Percentiles rank a stretch among this genome's conserved stretches.
Conservation (phyloP, 345 rosid genomes). For the Theobroma cacao region DNA sequence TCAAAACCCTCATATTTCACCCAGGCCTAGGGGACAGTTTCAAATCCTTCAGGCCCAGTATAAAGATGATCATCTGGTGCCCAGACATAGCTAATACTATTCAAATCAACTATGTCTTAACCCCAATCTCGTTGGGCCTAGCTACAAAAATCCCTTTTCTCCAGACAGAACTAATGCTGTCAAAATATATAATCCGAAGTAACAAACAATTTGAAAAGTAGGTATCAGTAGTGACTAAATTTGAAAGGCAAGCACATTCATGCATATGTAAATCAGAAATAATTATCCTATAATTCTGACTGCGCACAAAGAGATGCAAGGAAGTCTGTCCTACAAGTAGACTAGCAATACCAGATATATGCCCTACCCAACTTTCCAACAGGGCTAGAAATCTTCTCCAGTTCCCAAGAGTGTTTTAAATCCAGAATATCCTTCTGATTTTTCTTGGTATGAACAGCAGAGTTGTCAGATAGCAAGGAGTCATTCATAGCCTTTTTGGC, state of each 20-base stretch:
- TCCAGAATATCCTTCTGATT: neutral
- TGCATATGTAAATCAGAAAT: neutral
- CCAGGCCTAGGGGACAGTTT: neutral
- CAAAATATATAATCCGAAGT: neutral
- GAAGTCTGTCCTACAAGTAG: slow-evolving; percentile 1
- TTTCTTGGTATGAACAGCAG: neutral
- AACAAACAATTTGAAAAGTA: neutral
- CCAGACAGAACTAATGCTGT: neutral
- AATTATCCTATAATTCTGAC: neutral
- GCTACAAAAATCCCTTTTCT: neutral
- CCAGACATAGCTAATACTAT: neutral
- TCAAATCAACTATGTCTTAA: neutral
- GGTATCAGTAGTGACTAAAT: neutral
- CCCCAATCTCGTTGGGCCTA: neutral
- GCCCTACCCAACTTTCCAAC: neutral
- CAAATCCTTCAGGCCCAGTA: neutral
- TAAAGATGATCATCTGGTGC: neutral
- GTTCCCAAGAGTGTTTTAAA: neutral
- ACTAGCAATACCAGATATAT: neutral
- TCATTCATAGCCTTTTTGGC: neutral
- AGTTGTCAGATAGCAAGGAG: neutral
- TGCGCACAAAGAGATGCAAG: neutral
- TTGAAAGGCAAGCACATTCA: neutral
- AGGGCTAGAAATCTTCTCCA: neutral
- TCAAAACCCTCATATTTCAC: neutral